Conservation (phyloP, 1,139 yeast genomes). For the Suhomyces wounanorum region DNA sequence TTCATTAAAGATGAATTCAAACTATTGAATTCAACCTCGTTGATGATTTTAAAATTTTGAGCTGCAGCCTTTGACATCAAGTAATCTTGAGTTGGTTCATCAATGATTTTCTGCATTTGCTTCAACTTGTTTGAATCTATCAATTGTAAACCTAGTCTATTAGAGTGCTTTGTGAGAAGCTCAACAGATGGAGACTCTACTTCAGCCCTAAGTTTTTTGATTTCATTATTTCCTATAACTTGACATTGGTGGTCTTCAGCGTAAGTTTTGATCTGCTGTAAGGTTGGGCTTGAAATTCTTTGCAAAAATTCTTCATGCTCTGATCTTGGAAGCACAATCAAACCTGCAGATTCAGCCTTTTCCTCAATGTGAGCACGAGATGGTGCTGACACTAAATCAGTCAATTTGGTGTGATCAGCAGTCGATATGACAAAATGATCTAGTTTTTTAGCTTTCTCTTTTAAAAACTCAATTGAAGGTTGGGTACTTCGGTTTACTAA, state of each 20-base stretch:
- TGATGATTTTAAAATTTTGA: conserved; percentile 9
- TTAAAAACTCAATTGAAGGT: conserved; percentile 17
- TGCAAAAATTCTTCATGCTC: conserved; percentile 17
- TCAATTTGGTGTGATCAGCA: conserved; percentile 25
- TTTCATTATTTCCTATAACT: conserved; percentile 7
- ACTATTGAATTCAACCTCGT: conserved; percentile 12
- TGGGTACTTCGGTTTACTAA: conserved; percentile 11
- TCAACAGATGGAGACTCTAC: conserved; percentile 13
- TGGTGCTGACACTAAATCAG: conserved; percentile 33
- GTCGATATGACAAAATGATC: conserved; percentile 13
- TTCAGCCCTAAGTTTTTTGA: conserved; percentile 5
- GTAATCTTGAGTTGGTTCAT: conserved; percentile 27
- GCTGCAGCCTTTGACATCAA: conserved; percentile 15
- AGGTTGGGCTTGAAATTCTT: conserved; percentile 13
- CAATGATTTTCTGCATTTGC: conserved; percentile 11
- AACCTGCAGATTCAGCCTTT: conserved; percentile 29
- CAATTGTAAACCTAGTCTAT: conserved; percentile 8
- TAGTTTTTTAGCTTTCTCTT: conserved; percentile 11
- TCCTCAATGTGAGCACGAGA: conserved; percentile 36
- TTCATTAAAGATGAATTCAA: conserved; percentile 17
- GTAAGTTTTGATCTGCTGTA: conserved; percentile 11
- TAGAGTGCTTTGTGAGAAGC: conserved; percentile 12
- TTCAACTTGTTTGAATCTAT: conserved; percentile 3
- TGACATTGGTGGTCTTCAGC: conserved; percentile 9
- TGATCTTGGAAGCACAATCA: conserved; percentile 22